Percentiles rank a stretch among this genome's conserved stretches.
Conservation (phyloP, 2,329 filamentous ascomycete genomes). For the Cladophialophora bantiana region DNA sequence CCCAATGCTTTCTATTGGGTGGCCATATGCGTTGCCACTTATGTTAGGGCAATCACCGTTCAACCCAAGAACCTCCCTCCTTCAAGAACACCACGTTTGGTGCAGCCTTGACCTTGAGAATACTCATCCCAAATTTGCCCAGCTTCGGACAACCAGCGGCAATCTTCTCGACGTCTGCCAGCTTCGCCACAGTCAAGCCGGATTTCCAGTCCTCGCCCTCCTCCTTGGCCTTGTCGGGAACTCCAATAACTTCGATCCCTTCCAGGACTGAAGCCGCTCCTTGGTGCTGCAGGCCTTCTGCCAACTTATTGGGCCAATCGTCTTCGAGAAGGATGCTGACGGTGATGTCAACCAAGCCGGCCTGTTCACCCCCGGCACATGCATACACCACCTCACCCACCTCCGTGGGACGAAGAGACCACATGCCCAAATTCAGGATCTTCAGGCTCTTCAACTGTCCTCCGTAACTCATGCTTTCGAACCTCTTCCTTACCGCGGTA, state of each 20-base stretch:
- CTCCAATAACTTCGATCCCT: constrained; percentile 37
- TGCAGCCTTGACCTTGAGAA: constrained; percentile 37
- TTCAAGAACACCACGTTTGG: constrained; percentile 33
- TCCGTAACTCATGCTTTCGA: constrained; percentile 24
- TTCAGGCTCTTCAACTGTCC: constrained; percentile 28
- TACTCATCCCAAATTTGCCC: constrained; percentile 36
- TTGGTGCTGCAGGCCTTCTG: constrained; percentile 23
- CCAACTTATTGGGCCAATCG: constrained; percentile 30
- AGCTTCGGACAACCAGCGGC: constrained; percentile 30
- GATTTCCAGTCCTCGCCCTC: constrained; percentile 28
- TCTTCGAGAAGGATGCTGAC: constrained; percentile 37
- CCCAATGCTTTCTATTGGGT: too few species aligned
- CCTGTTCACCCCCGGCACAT: constrained; percentile 24
- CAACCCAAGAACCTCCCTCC: constrained; percentile 29
- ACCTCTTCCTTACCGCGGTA: constrained; percentile 32
- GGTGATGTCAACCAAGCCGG: constrained; percentile 32
- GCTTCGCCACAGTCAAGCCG: constrained; percentile 33
- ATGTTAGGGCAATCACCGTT: background rate
- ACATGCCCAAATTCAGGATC: constrained; percentile 39
- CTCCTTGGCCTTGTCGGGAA: constrained; percentile 27
- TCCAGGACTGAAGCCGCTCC: constrained; percentile 30
- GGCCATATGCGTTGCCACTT: too few species aligned
- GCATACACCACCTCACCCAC: constrained; percentile 34
- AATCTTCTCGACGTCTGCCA: constrained; percentile 35
- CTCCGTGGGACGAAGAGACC: constrained; percentile 28